A percentile compares a stretch with the other conserved stretches of the same genome.
Conservation (phyloP, 1,284 basidiomycete genomes). For the Ustilago curta region DNA sequence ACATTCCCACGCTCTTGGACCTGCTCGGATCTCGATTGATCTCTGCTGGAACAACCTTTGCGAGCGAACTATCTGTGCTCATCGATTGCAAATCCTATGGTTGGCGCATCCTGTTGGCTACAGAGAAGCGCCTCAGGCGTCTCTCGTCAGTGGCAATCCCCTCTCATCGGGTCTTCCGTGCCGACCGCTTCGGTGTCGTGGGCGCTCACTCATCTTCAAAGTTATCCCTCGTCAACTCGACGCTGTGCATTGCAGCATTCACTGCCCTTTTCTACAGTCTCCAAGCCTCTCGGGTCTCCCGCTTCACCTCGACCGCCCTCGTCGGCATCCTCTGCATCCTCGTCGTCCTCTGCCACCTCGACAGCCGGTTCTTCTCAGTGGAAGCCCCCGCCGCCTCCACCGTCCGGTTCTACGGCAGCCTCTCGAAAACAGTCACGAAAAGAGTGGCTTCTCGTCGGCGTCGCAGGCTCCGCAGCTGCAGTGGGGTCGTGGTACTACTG, state of each 20-base stretch:
- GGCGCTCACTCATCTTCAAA: conserved; percentile 11
- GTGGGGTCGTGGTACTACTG: conserved; percentile 67
- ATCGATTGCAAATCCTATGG: conserved; percentile 16
- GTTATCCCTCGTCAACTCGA: neutral
- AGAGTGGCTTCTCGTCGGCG: conserved; percentile 67
- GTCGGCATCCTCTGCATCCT: conserved; percentile 20
- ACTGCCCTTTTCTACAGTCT: conserved; percentile 20
- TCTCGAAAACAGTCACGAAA: conserved; percentile 57
- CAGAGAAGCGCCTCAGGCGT: conserved; percentile 37
- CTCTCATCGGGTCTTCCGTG: conserved; percentile 13
- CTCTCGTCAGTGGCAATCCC: conserved; percentile 24
- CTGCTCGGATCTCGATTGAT: neutral
- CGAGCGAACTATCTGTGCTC: no score
- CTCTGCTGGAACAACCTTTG: neutral
- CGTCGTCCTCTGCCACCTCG: conserved; percentile 28
- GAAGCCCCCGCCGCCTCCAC: conserved; percentile 49
- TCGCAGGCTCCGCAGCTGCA: conserved; percentile 64
- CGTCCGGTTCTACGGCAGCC: conserved; percentile 41
- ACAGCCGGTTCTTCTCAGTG: conserved; percentile 34
- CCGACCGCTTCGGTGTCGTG: conserved; percentile 8
- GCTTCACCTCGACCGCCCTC: conserved; percentile 17
- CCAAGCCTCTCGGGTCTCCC: conserved; percentile 16
- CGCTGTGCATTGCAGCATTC: conserved; percentile 2
- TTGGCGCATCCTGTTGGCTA: conserved; percentile 29
- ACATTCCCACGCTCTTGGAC: conserved; percentile 1